phyloP scores from a whole-genome alignment of 495 filamentous ascomycete genomes.

The Annulohypoxylon bovei region DNA sequence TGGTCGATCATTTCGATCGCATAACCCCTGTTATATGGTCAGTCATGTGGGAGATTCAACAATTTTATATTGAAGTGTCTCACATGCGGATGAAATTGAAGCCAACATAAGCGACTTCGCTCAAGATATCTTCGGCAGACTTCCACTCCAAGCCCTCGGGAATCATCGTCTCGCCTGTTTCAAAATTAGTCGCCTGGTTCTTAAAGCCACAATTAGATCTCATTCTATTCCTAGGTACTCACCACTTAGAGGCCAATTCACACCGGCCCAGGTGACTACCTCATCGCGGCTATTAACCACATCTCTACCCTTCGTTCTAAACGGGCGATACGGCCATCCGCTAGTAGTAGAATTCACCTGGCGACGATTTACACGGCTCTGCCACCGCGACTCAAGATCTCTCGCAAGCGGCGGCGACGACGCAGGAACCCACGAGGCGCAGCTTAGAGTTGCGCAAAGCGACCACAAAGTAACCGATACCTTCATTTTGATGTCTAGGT shows the following conservation, averaged over 20 bases:
- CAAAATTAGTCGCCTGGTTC: neutral
- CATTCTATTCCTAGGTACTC: neutral
- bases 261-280: conserved; percentile 61
- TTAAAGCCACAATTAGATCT: neutral
- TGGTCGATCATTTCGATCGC: conserved; percentile 69
- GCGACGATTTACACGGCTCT: conserved; percentile 15
- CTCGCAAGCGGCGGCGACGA: neutral
- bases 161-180: conserved; percentile 63
- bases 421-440: conserved; percentile 25
- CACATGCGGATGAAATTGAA: conserved; percentile 66
- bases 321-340: conserved; percentile 47
- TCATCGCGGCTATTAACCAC: conserved; percentile 56
- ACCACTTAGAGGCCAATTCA: conserved; percentile 64
- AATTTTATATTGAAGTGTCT: neutral
- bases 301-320: conserved; percentile 54
- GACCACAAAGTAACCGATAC: conserved; percentile 8
- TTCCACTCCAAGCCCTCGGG: conserved; percentile 67
- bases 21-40: conserved; percentile 48
- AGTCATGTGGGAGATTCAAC: neutral
- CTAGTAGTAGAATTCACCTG: conserved; percentile 25
- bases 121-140: conserved; percentile 58
- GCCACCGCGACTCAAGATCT: conserved; percentile 26
- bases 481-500: conserved; percentile 22
- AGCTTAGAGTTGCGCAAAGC: conserved; percentile 20
- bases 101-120: conserved; percentile 57